Evolutionary conservation across 495 filamentous ascomycete genomes (phyloP).

Genomic region (Bathelium albidoporum): DNA sequence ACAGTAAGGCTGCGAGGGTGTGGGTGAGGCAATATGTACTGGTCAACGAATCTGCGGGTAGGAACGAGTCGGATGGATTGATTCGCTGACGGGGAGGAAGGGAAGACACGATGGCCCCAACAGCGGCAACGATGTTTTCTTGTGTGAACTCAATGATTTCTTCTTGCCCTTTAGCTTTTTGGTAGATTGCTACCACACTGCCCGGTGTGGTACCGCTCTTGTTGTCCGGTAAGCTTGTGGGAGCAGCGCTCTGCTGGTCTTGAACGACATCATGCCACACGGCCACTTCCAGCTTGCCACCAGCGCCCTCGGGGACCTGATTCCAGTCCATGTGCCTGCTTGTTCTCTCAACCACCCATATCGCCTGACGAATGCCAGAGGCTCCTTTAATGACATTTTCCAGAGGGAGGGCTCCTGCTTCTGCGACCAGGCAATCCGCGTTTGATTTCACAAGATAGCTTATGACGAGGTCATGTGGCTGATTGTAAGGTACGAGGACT

Average conservation of each 20-base stretch:
- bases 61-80: slow-evolving; percentile 63
- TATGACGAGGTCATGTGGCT: slow-evolving; percentile 52
- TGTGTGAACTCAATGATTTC: slow-evolving; percentile 70
- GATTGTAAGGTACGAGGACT: slow-evolving; percentile 76
- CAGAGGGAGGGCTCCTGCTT: slow-evolving; percentile 80
- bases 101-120: slow-evolving; percentile 63
- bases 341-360: slow-evolving; percentile 89
- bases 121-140: slow-evolving; percentile 68
- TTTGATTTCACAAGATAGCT: slow-evolving; percentile 57
- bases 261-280: slow-evolving; percentile 82
- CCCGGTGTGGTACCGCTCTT: slow-evolving; percentile 14
- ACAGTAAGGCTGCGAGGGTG: slow-evolving; percentile 72
- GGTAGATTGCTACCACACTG: slow-evolving; percentile 31
- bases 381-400: slow-evolving; percentile 57
- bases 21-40: slow-evolving; percentile 68
- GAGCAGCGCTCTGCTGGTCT: slow-evolving; percentile 41
- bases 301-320: slow-evolving; percentile 64
- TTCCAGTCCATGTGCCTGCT: slow-evolving; percentile 89
- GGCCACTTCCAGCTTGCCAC: slow-evolving; percentile 59
- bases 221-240: slow-evolving; percentile 40
- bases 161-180: slow-evolving; percentile 35
- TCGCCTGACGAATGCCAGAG: slow-evolving; percentile 59
- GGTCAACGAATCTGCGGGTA: slow-evolving; percentile 77
- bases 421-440: slow-evolving; percentile 73
- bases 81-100: slow-evolving; percentile 67